A percentile compares a stretch with the other conserved stretches of the same genome.
Conservation (phyloP, 148 eudicot species). For the Rhododendron williamsianum region DNA sequence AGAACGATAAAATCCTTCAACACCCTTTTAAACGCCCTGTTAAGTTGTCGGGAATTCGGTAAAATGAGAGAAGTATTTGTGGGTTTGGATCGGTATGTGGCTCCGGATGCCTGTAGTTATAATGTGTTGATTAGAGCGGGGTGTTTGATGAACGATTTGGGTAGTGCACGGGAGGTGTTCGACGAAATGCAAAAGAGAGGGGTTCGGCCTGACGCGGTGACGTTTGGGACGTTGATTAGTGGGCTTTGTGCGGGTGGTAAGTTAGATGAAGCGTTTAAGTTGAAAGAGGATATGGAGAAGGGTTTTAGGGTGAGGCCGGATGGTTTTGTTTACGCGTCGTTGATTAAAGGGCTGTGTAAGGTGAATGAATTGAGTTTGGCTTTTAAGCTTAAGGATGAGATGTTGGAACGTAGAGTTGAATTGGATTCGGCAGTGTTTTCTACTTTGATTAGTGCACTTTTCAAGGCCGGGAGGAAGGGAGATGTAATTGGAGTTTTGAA, state of each 20-base stretch:
- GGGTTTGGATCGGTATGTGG: slow-evolving; percentile 36
- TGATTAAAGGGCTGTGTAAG: slow-evolving; percentile 70
- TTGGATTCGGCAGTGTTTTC: slow-evolving; percentile 39
- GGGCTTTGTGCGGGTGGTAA: slow-evolving; percentile 38
- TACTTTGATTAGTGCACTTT: slow-evolving; percentile 55
- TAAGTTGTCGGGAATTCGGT: slow-evolving; percentile 41
- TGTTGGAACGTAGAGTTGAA: slow-evolving; percentile 30
- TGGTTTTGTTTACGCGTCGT: slow-evolving; percentile 37
- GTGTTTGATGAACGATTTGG: slow-evolving; percentile 37
- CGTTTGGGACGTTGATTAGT: slow-evolving; percentile 62
- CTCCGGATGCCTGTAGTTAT: slow-evolving; percentile 59
- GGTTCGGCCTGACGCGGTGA: slow-evolving; percentile 43
- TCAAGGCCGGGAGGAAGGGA: slow-evolving; percentile 46
- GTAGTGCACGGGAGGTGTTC: slow-evolving; percentile 52
- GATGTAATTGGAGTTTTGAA: slow-evolving; percentile 42
- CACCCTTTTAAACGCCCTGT: slow-evolving; percentile 48
- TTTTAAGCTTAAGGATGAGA: slow-evolving; percentile 58
- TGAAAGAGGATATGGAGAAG: slow-evolving; percentile 47
- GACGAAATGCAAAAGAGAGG: slow-evolving; percentile 66
- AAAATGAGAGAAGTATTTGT: slow-evolving; percentile 33
- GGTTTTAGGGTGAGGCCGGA: slow-evolving; percentile 42
- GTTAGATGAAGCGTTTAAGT: slow-evolving; percentile 45
- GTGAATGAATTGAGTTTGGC: slow-evolving; percentile 31
- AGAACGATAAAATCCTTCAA: slow-evolving; percentile 65
- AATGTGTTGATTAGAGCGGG: slow-evolving; percentile 66